These are phyloP conservation scores for Rhodotorula sp. DNA, from an alignment of 1,284 basidiomycete genomes.

Conservation along the genomic window DNA sequence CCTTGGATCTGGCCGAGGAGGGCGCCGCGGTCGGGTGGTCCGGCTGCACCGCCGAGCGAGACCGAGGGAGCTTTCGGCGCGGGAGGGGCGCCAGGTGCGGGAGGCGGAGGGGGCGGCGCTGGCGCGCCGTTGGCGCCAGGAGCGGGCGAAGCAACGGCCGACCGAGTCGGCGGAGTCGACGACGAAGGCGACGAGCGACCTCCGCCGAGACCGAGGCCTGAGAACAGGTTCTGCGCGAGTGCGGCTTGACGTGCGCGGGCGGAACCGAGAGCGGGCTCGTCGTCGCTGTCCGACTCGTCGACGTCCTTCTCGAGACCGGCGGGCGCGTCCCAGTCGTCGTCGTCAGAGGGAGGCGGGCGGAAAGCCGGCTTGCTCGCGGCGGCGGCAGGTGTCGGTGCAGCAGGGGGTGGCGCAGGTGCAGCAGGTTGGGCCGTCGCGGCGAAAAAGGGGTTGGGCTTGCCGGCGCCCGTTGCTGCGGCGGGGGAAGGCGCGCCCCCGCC, in stretches of 20 bases:
- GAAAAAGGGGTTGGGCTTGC: slow-evolving; percentile 46
- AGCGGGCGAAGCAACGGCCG: slow-evolving; percentile 21
- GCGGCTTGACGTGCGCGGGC: slow-evolving; percentile 71
- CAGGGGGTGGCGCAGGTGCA: slow-evolving; percentile 25
- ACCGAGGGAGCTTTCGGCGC: slow-evolving; percentile 46
- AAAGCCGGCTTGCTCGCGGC: slow-evolving; percentile 58
- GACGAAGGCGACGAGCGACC: slow-evolving; percentile 7
- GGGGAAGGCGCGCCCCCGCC: slow-evolving; percentile 6
- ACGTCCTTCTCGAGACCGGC: slow-evolving; percentile 64
- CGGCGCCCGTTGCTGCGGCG: slow-evolving; percentile 9
- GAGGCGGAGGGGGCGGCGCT: slow-evolving; percentile 39
- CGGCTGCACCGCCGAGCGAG: slow-evolving; percentile 31
- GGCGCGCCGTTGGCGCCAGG: slow-evolving; percentile 62
- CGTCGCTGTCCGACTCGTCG: slow-evolving; percentile 74
- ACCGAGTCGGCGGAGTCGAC: slow-evolving; percentile 24
- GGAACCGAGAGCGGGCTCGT: slow-evolving; percentile 66
- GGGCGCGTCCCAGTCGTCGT: slow-evolving; percentile 83
- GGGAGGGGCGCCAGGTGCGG: slow-evolving; percentile 47
- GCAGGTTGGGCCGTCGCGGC: slow-evolving; percentile 33
- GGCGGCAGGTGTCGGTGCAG: slow-evolving; percentile 43
- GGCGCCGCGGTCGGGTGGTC: slow-evolving; percentile 62
- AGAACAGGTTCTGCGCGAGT: slow-evolving; percentile 49
- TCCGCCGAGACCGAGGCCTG: slow-evolving; percentile 31
- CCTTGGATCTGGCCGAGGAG: slow-evolving; percentile 79
- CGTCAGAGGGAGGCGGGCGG: slow-evolving; percentile 62